phyloP scores from a whole-genome alignment of 495 filamentous ascomycete species.

The Aspergillus avenaceus region DNA sequence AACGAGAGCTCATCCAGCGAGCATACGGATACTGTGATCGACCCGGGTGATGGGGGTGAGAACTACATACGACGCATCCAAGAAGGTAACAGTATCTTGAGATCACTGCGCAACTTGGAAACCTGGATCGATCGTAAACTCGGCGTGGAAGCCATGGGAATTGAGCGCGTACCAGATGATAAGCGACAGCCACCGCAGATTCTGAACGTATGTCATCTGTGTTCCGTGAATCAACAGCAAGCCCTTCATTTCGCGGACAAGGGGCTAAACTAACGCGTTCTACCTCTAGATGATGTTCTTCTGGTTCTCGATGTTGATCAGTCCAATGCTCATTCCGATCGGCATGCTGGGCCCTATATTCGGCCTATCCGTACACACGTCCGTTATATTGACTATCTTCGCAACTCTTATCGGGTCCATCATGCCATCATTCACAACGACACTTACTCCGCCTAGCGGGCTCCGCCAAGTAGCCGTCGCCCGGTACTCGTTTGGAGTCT shows the following conservation, averaged over 20 bases:
- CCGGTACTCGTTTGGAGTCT: constrained; percentile 15
- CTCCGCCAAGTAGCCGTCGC: constrained; percentile 15
- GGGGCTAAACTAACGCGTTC: too few relatives aligned
- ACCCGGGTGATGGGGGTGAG: background rate
- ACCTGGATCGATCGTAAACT: constrained; percentile 1
- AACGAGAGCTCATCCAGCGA: background rate
- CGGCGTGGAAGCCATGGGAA: constrained; percentile 1
- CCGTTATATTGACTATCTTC: constrained; percentile 9
- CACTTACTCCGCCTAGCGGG: constrained; percentile 9
- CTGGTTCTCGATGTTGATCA: constrained; percentile 3
- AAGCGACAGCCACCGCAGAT: background rate
- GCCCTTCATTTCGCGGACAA: background rate
- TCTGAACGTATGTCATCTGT: background rate
- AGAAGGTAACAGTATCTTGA: background rate
- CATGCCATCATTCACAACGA: constrained; percentile 10
- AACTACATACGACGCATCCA: background rate
- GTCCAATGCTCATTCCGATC: constrained; percentile 3
- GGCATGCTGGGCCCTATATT: constrained; percentile 15
- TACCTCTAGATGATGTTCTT: constrained; percentile 1
- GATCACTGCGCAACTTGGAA: constrained; percentile 1
- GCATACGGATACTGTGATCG: background rate
- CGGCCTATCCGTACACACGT: constrained; percentile 12
- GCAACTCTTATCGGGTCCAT: constrained; percentile 9
- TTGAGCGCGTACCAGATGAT: constrained; percentile 2
- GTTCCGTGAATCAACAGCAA: too few relatives aligned